phyloP scores from a whole-genome alignment of 1,284 basidiomycete genomes.

The Stereum hirsutum region DNA sequence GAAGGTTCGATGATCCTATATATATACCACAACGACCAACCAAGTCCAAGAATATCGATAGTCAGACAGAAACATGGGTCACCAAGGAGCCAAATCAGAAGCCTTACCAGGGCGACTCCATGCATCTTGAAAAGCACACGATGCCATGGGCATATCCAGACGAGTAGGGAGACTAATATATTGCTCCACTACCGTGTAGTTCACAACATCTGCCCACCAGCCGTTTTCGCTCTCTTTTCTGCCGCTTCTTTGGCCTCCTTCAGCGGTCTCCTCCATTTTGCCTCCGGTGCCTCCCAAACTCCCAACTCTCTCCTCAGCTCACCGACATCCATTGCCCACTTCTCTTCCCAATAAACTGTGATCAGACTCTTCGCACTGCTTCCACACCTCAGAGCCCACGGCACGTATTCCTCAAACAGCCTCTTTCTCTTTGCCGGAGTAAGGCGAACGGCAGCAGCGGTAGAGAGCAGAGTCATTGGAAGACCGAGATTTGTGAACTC shows the following conservation, averaged over 20 bases:
- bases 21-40: too few species aligned
- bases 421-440: slow-evolving; percentile 43
- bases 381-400: slow-evolving; percentile 86
- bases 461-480: slow-evolving; percentile 82
- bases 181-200: too few species aligned
- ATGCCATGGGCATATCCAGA: too few species aligned
- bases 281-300: slow-evolving; percentile 69
- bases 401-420: slow-evolving; percentile 74
- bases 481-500: slow-evolving; percentile 91
- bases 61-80: too few species aligned
- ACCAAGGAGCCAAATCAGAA: too few species aligned
- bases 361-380: slow-evolving; percentile 70
- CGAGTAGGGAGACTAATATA: too few species aligned
- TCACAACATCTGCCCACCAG: too few species aligned
- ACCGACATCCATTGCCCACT: slow-evolving; percentile 80
- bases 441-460: slow-evolving; percentile 65
- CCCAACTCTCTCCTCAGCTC: slow-evolving; percentile 80
- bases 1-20: too few species aligned
- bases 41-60: too few species aligned
- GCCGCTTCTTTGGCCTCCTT: slow-evolving; percentile 43
- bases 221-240: slow-evolving; percentile 11
- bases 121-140: too few species aligned
- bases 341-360: slow-evolving; percentile 92
- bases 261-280: slow-evolving; percentile 53
- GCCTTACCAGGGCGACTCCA: too few species aligned